A percentile compares a stretch with the other conserved stretches of the same genome.
These are phyloP conservation scores for Xylaria telfairii DNA, from an alignment of 495 filamentous ascomycete species.

Conservation along the genomic window DNA sequence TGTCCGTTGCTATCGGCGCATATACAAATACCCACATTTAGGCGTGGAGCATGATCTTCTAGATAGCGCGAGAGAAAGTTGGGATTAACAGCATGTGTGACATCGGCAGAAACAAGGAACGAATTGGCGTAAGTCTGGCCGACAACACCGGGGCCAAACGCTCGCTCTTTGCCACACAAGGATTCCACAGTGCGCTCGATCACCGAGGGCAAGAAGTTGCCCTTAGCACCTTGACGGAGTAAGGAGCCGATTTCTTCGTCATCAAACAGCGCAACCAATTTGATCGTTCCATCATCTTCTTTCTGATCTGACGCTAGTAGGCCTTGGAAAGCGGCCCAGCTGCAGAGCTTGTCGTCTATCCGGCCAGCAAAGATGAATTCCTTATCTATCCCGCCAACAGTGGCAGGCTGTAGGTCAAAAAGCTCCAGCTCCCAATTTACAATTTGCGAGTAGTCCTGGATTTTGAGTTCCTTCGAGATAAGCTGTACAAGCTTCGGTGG, in stretches of 20 bases:
- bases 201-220: conserved; percentile 81
- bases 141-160: conserved; percentile 69
- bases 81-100: conserved; percentile 93
- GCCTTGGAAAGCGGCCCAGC: conserved; percentile 86
- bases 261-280: conserved; percentile 90
- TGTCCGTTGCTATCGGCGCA: conserved; percentile 89
- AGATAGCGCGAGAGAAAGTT: conserved; percentile 87
- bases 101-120: conserved; percentile 91
- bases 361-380: conserved; percentile 95
- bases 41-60: conserved; percentile 78
- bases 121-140: conserved; percentile 89
- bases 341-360: conserved; percentile 97
- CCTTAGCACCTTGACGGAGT: conserved; percentile 85
- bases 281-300: conserved; percentile 66
- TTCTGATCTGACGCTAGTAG: conserved; percentile 68
- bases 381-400: conserved; percentile 83
- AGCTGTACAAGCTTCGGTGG: conserved; percentile 82
- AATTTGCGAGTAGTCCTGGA: conserved; percentile 73
- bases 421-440: conserved; percentile 98
- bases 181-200: conserved; percentile 82
- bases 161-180: conserved; percentile 52
- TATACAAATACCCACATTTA: conserved; percentile 90
- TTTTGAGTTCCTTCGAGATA: conserved; percentile 74
- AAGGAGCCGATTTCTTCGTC: conserved; percentile 94
- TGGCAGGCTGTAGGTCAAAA: conserved; percentile 87